Evolutionary conservation across 768 basidiomycete species (phyloP).

Genomic region (Clitopilus passeckerianus): DNA sequence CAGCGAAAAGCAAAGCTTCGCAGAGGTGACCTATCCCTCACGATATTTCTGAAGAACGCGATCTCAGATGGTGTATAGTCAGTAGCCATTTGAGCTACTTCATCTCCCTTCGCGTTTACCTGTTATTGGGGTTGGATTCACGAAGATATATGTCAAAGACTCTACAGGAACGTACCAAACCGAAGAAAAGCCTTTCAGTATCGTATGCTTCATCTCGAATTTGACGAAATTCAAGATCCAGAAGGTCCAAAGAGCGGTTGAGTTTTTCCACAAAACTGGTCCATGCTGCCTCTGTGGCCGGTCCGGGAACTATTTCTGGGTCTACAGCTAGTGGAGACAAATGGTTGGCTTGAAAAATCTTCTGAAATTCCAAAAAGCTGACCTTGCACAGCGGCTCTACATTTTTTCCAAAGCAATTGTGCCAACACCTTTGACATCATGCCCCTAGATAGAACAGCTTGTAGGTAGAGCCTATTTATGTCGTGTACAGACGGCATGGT

Average conservation of each 20-base stretch:
- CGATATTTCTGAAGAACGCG: constrained; percentile 78
- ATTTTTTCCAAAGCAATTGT: constrained; percentile 62
- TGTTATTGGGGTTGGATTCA: constrained; percentile 19
- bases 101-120: constrained; percentile 81
- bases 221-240: constrained; percentile 71
- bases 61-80: constrained; percentile 79
- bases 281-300: constrained; percentile 46
- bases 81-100: constrained; percentile 79
- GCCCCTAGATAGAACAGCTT: constrained; percentile 64
- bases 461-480: background rate
- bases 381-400: constrained; percentile 67
- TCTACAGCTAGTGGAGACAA: constrained; percentile 40
- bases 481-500: background rate
- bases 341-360: background rate
- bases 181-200: constrained; percentile 33
- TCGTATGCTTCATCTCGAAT: constrained; percentile 45
- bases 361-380: constrained; percentile 3
- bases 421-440: constrained; percentile 63
- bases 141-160: background rate
- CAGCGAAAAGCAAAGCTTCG: background rate
- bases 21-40: constrained; percentile 28
- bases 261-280: constrained; percentile 52
- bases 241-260: constrained; percentile 57
- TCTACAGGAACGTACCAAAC: constrained; percentile 46
- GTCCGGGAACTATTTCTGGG: constrained; percentile 39